Percentiles rank a stretch among this genome's conserved stretches.
Conservation (phyloP, 2,329 filamentous ascomycete species). For the Gyromitra esculenta region DNA sequence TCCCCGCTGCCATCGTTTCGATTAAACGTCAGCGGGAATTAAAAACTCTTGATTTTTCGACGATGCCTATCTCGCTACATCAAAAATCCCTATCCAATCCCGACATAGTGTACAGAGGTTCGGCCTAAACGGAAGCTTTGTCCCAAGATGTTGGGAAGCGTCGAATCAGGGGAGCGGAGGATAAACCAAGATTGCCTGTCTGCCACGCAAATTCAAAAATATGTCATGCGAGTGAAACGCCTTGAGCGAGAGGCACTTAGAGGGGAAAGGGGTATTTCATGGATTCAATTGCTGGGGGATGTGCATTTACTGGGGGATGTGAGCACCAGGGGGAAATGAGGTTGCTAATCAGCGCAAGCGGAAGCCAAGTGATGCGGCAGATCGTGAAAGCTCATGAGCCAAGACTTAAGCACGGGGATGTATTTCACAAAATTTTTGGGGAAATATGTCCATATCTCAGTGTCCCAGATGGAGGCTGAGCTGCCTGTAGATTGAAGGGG, state of each 20-base stretch:
- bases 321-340: conserved; percentile 1
- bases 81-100: background rate
- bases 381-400: background rate
- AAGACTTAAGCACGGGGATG: background rate
- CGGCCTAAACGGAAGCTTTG: background rate
- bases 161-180: background rate
- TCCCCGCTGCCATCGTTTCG: background rate
- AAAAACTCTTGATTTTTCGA: background rate
- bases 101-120: background rate
- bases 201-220: background rate
- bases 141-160: background rate
- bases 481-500: background rate
- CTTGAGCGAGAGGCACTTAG: background rate
- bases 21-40: background rate
- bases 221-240: background rate
- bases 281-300: background rate
- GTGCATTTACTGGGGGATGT: background rate
- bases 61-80: background rate
- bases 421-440: background rate
- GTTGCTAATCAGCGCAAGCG: background rate
- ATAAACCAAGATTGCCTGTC: background rate
- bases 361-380: background rate
- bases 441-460: background rate
- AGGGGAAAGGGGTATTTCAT: background rate
- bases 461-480: background rate